Evolutionary conservation across 73 alveolate genomes (phyloP).

Genomic region (Effrenium voratum): DNA sequence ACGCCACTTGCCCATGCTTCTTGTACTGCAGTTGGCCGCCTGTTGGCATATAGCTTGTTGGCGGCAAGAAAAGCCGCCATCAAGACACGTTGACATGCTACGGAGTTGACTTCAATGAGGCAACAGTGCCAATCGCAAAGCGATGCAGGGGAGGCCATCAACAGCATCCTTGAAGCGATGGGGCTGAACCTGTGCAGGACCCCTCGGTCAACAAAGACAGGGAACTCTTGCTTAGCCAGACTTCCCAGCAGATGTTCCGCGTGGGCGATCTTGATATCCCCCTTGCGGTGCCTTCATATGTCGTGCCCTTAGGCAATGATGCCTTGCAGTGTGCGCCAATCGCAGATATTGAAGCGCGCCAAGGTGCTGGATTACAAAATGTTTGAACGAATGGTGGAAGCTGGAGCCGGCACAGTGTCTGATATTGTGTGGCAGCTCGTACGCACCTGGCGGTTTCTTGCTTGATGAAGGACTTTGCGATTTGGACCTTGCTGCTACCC

Average conservation of each 20-base stretch:
- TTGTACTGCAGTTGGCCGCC: no score
- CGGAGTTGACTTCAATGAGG: no score
- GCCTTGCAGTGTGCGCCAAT: background rate
- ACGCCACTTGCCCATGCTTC: background rate
- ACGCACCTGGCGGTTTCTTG: no score
- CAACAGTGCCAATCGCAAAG: background rate
- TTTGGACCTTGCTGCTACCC: no score
- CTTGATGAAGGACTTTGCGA: no score
- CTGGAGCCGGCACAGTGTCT: conserved; percentile 87
- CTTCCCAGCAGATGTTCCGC: conserved; percentile 33
- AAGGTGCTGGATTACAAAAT: conserved; percentile 57
- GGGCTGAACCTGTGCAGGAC: background rate
- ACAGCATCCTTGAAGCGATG: background rate
- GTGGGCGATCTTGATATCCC: conserved; percentile 45
- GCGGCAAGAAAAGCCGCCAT: no score
- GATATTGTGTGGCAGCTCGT: conserved; percentile 66
- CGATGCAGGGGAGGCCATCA: background rate
- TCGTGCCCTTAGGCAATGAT: background rate
- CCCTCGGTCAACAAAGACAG: conserved; percentile 71
- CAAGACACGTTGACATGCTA: no score
- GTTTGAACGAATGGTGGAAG: conserved; percentile 54
- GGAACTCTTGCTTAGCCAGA: conserved; percentile 48
- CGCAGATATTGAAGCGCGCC: background rate
- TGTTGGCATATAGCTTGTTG: no score
- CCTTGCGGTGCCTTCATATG: conserved; percentile 54